Base-by-base conservation (phyloP, 2,329 filamentous ascomycete species). In the Dactylellina parvicollis region DNA sequence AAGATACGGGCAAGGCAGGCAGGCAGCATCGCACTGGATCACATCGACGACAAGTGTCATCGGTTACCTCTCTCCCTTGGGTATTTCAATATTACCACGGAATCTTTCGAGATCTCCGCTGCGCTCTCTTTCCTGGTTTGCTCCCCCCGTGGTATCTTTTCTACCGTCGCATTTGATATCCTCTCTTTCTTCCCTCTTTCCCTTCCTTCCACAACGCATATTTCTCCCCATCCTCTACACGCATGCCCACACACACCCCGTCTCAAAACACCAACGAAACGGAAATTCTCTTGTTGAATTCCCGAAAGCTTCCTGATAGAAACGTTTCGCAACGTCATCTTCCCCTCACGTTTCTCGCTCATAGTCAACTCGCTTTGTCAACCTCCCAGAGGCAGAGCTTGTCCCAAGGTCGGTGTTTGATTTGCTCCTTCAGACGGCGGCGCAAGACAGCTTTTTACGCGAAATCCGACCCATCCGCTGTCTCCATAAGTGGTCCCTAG, bases 181-280 rank as follows among this genome's bases (percentile, higher is more conserved):
- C 61, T 28, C 47, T 54, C 59, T 44, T 75, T 72, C 59, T 62
- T 28, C 47, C 57, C 44, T 67, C 67, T 69, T 74, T 62, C 64
- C 75, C 73, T 66, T 60, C 75, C 73, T 66, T 66, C 72, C 71
- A 16, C 40, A 44, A 44, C 40, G 40, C 40, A 44, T 18, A n/a
- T 18, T 4, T 14, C 40, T 22, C n/a, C 40, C 40, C 18, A 44
- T 20, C 20, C n/a, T n/a, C n/a, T 7, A 16, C 20, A 20, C 16
- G 16, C 36, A 12, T 40, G 12, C 12, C 3, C 34, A 38, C 12
- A 14, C 34, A 28, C 2, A 49, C 24, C 26, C 10, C 34, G 16
- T 20, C 22, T 32, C n/a, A 20, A 36, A 26, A 28, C 10, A 49
- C 16, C 36, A 49, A 38, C 30, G 30, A 20, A 26, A 28, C 4